Evolutionary conservation across 176 grass and related monocot species (phyloP), one percentile per base, ranked within the genome.

Genomic region (Phoenix roebelenii): DNA sequence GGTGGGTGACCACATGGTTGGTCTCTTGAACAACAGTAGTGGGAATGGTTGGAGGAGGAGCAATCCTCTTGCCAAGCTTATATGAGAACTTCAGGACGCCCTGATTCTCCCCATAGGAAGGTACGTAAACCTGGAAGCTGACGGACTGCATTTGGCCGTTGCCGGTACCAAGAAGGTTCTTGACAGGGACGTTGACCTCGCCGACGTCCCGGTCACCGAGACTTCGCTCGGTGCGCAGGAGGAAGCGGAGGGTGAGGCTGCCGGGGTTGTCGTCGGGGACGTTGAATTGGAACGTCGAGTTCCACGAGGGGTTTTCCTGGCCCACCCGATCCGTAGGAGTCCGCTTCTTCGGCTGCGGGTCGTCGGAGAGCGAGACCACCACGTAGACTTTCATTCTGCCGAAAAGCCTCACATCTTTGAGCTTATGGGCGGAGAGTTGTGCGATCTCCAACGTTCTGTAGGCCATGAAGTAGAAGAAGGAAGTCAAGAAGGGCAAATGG

Each of bases 361-460:
- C 76, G 68, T 76, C 74, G 16, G 84, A 80, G 66, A 97, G 51
- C 0, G 92, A 75, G 15, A 88, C 82, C 62, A 88, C 52, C 5
- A 78, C 87, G 61, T 85, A 98, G 4, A 86, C 88, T 66, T 82
- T 67, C 88, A 88, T 92, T 70, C 76, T 83, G 23, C 78, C 76
- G 10, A 98, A 5, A 22, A 92, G 53, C 64, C 85, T 98, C 4
- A 98, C 76, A 7, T 85, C 70, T 68, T 85, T 92, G 26, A 92
- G 87, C 57, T 76, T 87, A 81, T 92, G 92, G 9, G 64, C 81
- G 1, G 87, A 92, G 63, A 88, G 85, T 57, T 85, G 55, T 30
- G 78, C 89, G 52, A 98, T 65, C 20, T 92, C 93, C 1, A 98
- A 66, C 15, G 70, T 51, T 57, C 84, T 28, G 62, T 75, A 70